phyloP scores from a whole-genome alignment of 2,329 filamentous ascomycete genomes.

The Arthrocladium fulminans region DNA sequence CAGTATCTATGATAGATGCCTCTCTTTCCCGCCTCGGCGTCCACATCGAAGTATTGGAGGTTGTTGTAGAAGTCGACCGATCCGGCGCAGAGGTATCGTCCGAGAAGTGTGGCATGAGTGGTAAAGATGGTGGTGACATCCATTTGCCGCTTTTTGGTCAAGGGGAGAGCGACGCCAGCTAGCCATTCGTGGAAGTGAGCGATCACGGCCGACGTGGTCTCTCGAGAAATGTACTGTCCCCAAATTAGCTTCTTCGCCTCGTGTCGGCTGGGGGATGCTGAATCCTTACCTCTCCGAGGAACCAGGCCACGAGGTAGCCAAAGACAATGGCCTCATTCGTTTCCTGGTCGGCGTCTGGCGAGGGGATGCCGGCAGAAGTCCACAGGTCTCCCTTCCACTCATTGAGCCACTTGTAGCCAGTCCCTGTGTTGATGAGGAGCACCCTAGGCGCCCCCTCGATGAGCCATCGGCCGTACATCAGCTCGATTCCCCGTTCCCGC shows the following conservation, averaged over 20 bases:
- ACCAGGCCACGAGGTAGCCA: slow-evolving; percentile 95
- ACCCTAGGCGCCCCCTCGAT: slow-evolving; percentile 94
- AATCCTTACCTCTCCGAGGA: slow-evolving; percentile 75
- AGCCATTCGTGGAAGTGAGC: slow-evolving; percentile 99
- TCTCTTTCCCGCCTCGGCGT: slow-evolving; percentile 91
- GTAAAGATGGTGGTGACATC: slow-evolving; percentile 98
- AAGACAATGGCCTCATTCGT: slow-evolving; percentile 97
- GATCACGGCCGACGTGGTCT: slow-evolving; percentile 84
- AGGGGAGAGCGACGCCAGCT: slow-evolving; percentile 81
- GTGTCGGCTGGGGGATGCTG: background rate
- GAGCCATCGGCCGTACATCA: slow-evolving; percentile 91
- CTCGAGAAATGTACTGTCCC: slow-evolving; percentile 80
- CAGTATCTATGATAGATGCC: slow-evolving; percentile 98
- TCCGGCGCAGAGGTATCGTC: slow-evolving; percentile 90
- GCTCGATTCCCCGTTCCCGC: slow-evolving; percentile 80
- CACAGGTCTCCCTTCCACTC: slow-evolving; percentile 98
- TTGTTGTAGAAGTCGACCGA: slow-evolving; percentile 99
- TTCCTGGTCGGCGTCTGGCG: slow-evolving; percentile 81
- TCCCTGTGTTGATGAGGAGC: slow-evolving; percentile 87
- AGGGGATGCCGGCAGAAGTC: slow-evolving; percentile 88
- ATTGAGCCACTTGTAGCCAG: slow-evolving; percentile 79
- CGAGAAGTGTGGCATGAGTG: slow-evolving; percentile 89
- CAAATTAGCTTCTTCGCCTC: slow-evolving; percentile 13
- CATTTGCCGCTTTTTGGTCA: slow-evolving; percentile 88
- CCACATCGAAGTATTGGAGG: slow-evolving; percentile 90